Evolutionary conservation across 192 early-diverging fungal genomes (phyloP), one percentile per base, ranked within the genome.

Genomic region (Coemansia sp.): DNA sequence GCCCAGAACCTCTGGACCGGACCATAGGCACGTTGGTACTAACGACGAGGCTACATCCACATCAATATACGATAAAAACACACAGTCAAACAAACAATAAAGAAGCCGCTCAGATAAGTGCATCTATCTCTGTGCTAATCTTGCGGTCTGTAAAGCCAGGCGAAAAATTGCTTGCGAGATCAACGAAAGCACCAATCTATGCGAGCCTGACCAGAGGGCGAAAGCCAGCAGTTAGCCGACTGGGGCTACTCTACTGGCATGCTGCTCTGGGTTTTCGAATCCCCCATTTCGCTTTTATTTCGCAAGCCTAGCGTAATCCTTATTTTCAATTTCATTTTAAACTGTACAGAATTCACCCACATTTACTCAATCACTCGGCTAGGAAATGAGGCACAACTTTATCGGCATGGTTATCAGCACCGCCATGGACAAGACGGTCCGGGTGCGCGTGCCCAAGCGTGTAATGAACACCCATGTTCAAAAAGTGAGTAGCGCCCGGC

Each of bases 341-440:
- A 36, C n/a, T 34, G 26, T n/a, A n/a, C n/a, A n/a, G 4, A 9
- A 37, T 37, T 11, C 4, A 37, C 35, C 35, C 35, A 7, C 32
- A 40, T 28, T 10, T 37, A 5, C 14, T 38, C n/a, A 20, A 26
- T 4, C 29, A 26, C 22, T 33, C n/a, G n/a, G n/a, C n/a, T n/a
- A n/a, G n/a, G 34, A 79, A 58, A 84, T 86, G 84, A 77, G 87
- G 41, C 87, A 87, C 53, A 86, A 86, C 62, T 87, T 89, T 58
- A 67, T 89, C 46, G 92, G 92, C 38, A 82, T 91, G 59, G 91
- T 96, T 41, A 78, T 96, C 46, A 85, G 88, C 51, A 92, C 90
- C 18, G 84, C 85, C 41, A 90, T 88, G 84, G 80, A 84, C 59
- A 92, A 91, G 83, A 94, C 94, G 5, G 82, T 90, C 70, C 92